These are phyloP conservation scores for Talaromyces sp. DNA, from an alignment of 2,329 filamentous ascomycete genomes.

Conservation along the genomic window DNA sequence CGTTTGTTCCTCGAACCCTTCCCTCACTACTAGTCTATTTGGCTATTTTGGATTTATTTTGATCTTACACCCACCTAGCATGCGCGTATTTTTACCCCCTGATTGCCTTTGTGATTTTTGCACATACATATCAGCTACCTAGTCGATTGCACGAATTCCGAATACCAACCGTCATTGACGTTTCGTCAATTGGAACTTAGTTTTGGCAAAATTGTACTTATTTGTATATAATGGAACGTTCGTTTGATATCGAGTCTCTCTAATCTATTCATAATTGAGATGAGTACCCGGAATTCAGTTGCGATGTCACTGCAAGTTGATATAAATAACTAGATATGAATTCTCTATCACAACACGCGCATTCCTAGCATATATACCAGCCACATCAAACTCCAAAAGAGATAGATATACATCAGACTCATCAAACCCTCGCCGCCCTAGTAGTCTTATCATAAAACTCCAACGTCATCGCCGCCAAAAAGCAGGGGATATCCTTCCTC, in stretches of 20 bases:
- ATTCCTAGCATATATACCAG: background rate
- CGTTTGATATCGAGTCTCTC: background rate
- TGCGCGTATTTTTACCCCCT: background rate
- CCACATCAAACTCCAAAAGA: background rate
- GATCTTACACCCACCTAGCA: conserved; percentile 2
- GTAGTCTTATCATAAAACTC: conserved; percentile 78
- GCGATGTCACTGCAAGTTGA: background rate
- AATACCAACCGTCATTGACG: background rate
- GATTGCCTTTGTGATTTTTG: background rate
- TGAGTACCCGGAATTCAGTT: background rate
- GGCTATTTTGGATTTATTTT: background rate
- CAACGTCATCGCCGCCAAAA: conserved; percentile 83
- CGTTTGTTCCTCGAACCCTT: background rate
- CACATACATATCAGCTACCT: conserved; percentile 3
- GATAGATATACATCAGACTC: background rate
- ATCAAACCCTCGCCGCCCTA: conserved; percentile 39
- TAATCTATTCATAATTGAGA: background rate
- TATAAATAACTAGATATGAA: background rate
- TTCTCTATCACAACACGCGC: no score
- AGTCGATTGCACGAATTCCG: background rate
- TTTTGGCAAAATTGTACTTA: background rate
- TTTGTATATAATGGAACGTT: conserved; percentile 2
- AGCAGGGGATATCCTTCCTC: conserved; percentile 88
- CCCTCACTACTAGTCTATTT: background rate
- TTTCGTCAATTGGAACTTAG: background rate